Evolutionary conservation across 106 monocot species (phyloP).

Genomic region (Dendrobium chrysotoxum): DNA sequence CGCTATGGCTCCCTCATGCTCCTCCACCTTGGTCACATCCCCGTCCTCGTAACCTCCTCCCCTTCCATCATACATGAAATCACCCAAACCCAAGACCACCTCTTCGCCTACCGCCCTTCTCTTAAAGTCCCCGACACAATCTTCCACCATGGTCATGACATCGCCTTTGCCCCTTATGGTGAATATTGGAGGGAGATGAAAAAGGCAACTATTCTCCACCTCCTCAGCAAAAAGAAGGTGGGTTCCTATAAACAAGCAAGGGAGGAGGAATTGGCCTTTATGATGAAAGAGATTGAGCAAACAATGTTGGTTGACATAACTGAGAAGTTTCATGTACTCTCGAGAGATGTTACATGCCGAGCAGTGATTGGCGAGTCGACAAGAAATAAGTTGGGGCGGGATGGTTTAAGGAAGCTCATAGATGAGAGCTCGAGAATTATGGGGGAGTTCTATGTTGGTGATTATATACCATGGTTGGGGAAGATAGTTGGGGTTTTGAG

Average conservation of each 20-base stretch:
- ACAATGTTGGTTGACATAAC: neutral
- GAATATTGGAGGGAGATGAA: conserved; percentile 36
- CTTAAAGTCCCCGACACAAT: neutral
- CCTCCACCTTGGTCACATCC: conserved; percentile 15
- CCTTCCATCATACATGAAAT: conserved; percentile 11
- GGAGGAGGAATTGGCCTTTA: neutral
- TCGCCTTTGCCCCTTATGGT: conserved; percentile 28
- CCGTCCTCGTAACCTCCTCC: conserved; percentile 31
- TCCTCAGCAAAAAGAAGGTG: neutral
- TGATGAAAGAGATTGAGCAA: neutral
- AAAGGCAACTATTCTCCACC: neutral
- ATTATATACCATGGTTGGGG: too few relatives aligned
- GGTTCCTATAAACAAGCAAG: neutral
- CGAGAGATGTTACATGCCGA: neutral
- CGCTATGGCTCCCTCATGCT: conserved; percentile 31
- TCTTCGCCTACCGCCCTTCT: conserved; percentile 25
- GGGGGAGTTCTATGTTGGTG: too few relatives aligned
- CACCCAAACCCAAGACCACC: conserved; percentile 27
- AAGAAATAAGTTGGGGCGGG: too few relatives aligned
- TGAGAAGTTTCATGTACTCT: neutral
- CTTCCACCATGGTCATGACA: conserved; percentile 9
- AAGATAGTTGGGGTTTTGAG: too few relatives aligned
- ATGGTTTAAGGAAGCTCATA: neutral
- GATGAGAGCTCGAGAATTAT: neutral
- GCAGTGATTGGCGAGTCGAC: neutral